Evolutionary conservation across 345 rosid species (phyloP).

Genomic region (Populus deltoides): DNA sequence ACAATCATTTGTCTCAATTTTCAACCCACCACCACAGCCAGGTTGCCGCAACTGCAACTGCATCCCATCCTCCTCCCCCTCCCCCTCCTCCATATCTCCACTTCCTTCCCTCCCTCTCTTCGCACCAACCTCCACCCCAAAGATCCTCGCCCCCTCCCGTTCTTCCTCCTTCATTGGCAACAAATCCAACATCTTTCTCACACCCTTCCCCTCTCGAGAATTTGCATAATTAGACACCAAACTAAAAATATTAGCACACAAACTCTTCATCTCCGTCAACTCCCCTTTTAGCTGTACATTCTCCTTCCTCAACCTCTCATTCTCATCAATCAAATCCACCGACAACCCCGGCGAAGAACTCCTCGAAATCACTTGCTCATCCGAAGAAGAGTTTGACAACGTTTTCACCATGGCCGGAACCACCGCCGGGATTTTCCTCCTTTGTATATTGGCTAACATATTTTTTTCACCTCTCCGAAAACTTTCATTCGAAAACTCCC

Average conservation of each 20-base stretch:
- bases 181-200: neutral
- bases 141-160: slow-evolving; percentile 12
- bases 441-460: slow-evolving; percentile 74
- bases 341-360: slow-evolving; percentile 21
- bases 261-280: slow-evolving; percentile 33
- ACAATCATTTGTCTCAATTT: slow-evolving; percentile 14
- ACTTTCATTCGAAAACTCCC: slow-evolving; percentile 89
- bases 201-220: neutral
- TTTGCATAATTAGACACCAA: slow-evolving; percentile 29
- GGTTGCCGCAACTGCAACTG: slow-evolving; percentile 1
- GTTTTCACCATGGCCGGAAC: slow-evolving; percentile 29
- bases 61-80: neutral
- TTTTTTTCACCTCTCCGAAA: slow-evolving; percentile 69
- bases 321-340: slow-evolving; percentile 39
- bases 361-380: slow-evolving; percentile 27
- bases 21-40: slow-evolving; percentile 3
- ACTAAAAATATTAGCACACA: slow-evolving; percentile 32
- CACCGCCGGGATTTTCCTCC: slow-evolving; percentile 48
- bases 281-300: slow-evolving; percentile 31
- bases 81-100: neutral
- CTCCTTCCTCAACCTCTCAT: slow-evolving; percentile 43
- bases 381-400: slow-evolving; percentile 30
- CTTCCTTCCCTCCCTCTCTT: slow-evolving; percentile 20
- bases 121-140: slow-evolving; percentile 19
- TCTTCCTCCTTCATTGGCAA: slow-evolving; percentile 7